Evolutionary conservation across 768 basidiomycete genomes (phyloP).

Genomic region (Tephrocybe rancida): DNA sequence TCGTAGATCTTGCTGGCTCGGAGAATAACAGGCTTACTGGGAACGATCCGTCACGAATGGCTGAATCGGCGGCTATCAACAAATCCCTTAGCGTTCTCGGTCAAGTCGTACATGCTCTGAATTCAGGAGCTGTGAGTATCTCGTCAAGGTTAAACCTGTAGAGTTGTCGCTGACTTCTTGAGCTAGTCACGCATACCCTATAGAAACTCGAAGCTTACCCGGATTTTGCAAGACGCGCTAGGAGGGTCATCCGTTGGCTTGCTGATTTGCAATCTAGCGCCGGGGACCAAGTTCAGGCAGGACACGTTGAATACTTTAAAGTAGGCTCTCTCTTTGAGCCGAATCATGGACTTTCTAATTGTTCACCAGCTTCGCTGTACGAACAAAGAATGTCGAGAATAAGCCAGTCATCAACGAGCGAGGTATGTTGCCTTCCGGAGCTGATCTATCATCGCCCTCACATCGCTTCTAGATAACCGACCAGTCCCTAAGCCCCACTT

Average conservation of each 20-base stretch:
- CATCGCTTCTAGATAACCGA: conserved; percentile 49
- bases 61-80: conserved; percentile 89
- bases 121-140: conserved; percentile 61
- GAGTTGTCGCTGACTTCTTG: background rate
- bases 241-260: conserved; percentile 81
- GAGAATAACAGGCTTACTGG: conserved; percentile 94
- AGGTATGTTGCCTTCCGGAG: conserved; percentile 42
- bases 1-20: conserved; percentile 89
- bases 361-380: conserved; percentile 64
- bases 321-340: conserved; percentile 40
- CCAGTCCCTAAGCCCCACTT: conserved; percentile 64
- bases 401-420: conserved; percentile 78
- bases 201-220: conserved; percentile 86
- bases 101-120: conserved; percentile 86
- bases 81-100: conserved; percentile 86
- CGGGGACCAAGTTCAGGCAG: conserved; percentile 78
- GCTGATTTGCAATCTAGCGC: conserved; percentile 86
- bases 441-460: conserved; percentile 4
- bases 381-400: conserved; percentile 88
- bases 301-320: conserved; percentile 93
- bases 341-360: background rate
- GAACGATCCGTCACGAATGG: conserved; percentile 85
- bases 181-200: conserved; percentile 79
- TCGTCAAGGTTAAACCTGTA: background rate
- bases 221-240: conserved; percentile 88